Base-by-base conservation (phyloP, 805 yeast species). In the Yarrowia sp. region DNA sequence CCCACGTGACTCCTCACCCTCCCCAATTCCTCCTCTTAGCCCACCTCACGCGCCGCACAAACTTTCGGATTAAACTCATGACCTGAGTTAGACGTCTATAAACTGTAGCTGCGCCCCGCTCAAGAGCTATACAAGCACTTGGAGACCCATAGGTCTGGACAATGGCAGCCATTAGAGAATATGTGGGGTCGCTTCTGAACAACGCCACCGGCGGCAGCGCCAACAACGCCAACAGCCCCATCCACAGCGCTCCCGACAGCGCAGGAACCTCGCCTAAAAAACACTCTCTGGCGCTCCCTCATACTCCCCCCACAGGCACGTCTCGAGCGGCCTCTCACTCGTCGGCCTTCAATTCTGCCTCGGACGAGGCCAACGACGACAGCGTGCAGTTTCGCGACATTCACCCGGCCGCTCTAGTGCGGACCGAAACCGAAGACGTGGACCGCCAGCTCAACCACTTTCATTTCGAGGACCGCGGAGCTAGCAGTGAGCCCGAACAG, bases 41-140 rank as follows among this genome's bases (percentile, higher is more conserved):
- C 13, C 38, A 36, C 38, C 13, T 36, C 13, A 24, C 61, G 46
- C 61, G 61, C 61, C 61, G 61, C 61, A 55, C 36, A 15, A 39
- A 24, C 44, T 20, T 15, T 24, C 7, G 13, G 13, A 36, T 2
- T 40, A 9, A 55, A 24, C 36, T n/a, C 24, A 10, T 15, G 46
- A 9, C 44, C 60, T 36, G 44, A 39, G 46, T 46, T 55, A 55
- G 61, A n/a, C 46, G 4, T 12, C 46, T 24, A 55, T 55, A 55
- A 55, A 55, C 61, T 24, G 61, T 24, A 40, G 61, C 61, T 55
- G 61, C 61, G 61, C 61, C 61, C 61, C 61, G 61, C 61, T 39
- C 15, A 20, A 24, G n/a, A 39, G 44, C 17, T 24, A 39, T 55
- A 55, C 61, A 39, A 38, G 61, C 12, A 36, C 19, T 2, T 15